Percentiles rank a stretch among this genome's conserved stretches.
Conservation (phyloP, 768 basidiomycete genomes). For the Russula dissimulans region DNA sequence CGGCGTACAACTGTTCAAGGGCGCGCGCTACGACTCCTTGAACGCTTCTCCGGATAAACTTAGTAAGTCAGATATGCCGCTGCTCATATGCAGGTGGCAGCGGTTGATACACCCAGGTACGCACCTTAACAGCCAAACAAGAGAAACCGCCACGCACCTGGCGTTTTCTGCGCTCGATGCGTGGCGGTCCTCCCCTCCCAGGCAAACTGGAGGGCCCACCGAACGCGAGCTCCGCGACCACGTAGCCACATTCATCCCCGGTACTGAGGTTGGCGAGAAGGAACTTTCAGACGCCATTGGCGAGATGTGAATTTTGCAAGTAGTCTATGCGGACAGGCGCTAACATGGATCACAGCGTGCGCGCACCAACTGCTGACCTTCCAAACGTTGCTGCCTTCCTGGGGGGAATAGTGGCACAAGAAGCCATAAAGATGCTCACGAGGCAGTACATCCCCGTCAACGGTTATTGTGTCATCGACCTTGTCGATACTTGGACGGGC, state of each 20-base stretch:
- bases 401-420: slow-evolving; percentile 91
- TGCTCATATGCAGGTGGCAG: not conserved
- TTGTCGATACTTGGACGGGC: slow-evolving; percentile 73
- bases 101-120: slow-evolving; percentile 29
- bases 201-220: slow-evolving; percentile 28
- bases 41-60: slow-evolving; percentile 42
- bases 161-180: slow-evolving; percentile 54
- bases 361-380: slow-evolving; percentile 74
- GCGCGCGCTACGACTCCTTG: slow-evolving; percentile 50
- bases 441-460: slow-evolving; percentile 89
- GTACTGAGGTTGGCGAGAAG: slow-evolving; percentile 41
- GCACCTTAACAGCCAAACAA: slow-evolving; percentile 35
- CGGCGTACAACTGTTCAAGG: slow-evolving; percentile 55
- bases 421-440: slow-evolving; percentile 95
- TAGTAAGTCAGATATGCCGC: slow-evolving; percentile 30
- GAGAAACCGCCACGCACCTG: slow-evolving; percentile 60
- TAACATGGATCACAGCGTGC: slow-evolving; percentile 42
- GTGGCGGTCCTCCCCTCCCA: slow-evolving; percentile 19
- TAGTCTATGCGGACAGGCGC: slow-evolving; percentile 1
- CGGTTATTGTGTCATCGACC: slow-evolving; percentile 77
- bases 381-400: slow-evolving; percentile 92
- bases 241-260: slow-evolving; percentile 39
- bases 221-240: slow-evolving; percentile 44
- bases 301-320: slow-evolving; percentile 49
- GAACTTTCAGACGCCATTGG: slow-evolving; percentile 54